Conservation (phyloP, 2,329 filamentous ascomycete species). For the Sclerotinia minor region DNA sequence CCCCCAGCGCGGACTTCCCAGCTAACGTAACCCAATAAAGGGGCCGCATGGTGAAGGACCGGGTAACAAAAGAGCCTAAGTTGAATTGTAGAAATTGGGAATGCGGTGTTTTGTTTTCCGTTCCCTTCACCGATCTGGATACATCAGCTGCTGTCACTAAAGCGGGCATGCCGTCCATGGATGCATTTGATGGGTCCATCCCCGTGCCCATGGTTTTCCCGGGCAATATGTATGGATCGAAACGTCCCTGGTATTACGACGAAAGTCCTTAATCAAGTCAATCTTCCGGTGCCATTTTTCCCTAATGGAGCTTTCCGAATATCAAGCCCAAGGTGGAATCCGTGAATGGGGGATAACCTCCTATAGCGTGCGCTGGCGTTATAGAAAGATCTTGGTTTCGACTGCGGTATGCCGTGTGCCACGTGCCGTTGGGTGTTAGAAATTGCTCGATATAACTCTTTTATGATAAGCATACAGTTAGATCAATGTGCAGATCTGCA, state of each 20-base stretch:
- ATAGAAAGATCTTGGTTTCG: conserved; percentile 3
- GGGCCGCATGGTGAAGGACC: conserved; percentile 76
- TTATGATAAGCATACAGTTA: conserved; percentile 13
- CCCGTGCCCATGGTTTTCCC: conserved; percentile 67
- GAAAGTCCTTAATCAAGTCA: conserved; percentile 24
- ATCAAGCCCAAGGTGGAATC: neutral
- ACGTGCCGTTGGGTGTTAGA: conserved; percentile 14
- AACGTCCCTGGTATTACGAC: conserved; percentile 39
- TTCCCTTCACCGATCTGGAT: conserved; percentile 8
- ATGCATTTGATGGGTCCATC: conserved; percentile 54
- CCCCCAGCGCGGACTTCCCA: neutral
- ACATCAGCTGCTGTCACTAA: conserved; percentile 12
- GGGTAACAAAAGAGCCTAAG: conserved; percentile 65
- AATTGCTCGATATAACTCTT: neutral
- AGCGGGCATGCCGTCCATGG: conserved; percentile 35
- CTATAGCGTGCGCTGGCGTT: conserved; percentile 4
- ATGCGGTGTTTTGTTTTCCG: conserved; percentile 78
- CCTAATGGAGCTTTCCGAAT: neutral
- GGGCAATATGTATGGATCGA: conserved; percentile 44
- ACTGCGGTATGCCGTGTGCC: conserved; percentile 19
- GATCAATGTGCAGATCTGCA: conserved; percentile 12
- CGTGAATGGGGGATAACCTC: neutral
- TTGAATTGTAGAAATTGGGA: conserved; percentile 93
- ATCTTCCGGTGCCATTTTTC: conserved; percentile 20
- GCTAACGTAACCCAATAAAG: conserved; percentile 45